Evolutionary conservation across 129 eudicot species (phyloP), one percentile per base, ranked within the genome.

Genomic region (Mikania micrantha): DNA sequence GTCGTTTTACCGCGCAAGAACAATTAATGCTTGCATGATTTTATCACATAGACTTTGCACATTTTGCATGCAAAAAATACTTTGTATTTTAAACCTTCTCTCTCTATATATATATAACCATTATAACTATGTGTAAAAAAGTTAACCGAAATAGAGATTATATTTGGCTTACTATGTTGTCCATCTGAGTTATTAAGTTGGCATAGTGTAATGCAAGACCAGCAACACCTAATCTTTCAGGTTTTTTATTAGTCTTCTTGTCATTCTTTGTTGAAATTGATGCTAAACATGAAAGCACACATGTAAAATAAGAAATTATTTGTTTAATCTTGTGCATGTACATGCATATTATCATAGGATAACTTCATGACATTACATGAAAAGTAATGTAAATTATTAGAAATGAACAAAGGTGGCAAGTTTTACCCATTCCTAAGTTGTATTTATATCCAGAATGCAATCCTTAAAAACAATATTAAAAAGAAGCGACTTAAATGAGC

Each of bases 181-280:
- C 98, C 63, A 93, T 93, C 65, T 93, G 98, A 72, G 86, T 88
- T 69, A 93, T 83, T 78, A 93, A 67, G 79, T 93, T 90, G 62
- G 98, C 98, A 69, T 93, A 93, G 78, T 93, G 98, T 79, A 93
- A 84, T 56, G 96, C 96, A 64, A 93, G 98, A 80, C 98, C 98
- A 74, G 90, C 84, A 20, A 36, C 85, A 24, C 98, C 98, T 10
- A 93, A 81, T 77, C 98, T 84, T 69, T 93, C 92, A 12, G 79
- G 71, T 63, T 78, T 79, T 17, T 60, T 80, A 20, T 50, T 66
- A 62, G 68, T 56, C 29, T 68, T 82, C 76, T 85, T 79, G 67
- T 67, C 85, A 32, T 76, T 65, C 48, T 64, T 61, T 56, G 27
- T 32, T 48, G 71, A 61, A 32, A 77, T 85, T 77, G 83, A 65